Evolutionary conservation across 169 alveolate species (phyloP).

Genomic region (Plasmodium malariae): DNA sequence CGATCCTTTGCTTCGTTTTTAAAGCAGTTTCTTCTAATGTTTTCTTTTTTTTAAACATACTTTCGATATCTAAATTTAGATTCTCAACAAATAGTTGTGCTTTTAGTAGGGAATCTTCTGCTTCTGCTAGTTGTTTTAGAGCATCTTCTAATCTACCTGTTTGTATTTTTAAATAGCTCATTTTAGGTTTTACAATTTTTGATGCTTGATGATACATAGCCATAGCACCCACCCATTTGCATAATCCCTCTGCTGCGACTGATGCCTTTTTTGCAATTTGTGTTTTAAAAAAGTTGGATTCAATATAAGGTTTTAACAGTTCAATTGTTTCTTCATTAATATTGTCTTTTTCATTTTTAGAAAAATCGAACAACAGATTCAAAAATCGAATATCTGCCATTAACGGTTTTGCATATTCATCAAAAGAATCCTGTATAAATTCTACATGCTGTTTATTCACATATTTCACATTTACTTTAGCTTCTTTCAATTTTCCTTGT

Average conservation of each 20-base stretch:
- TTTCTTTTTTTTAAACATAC: slow-evolving; percentile 91
- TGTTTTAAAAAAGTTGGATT: slow-evolving; percentile 87
- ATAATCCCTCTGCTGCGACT: slow-evolving; percentile 92
- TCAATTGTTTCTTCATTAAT: slow-evolving; percentile 97
- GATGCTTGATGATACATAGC: slow-evolving; percentile 95
- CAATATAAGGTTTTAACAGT: slow-evolving; percentile 94
- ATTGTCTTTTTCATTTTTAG: slow-evolving; percentile 93
- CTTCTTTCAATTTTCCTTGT: slow-evolving; percentile 82
- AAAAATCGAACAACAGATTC: slow-evolving; percentile 89
- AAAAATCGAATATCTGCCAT: slow-evolving; percentile 91
- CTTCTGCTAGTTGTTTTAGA: slow-evolving; percentile 92
- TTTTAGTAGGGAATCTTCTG: slow-evolving; percentile 92
- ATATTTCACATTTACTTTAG: slow-evolving; percentile 81
- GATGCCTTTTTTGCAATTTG: slow-evolving; percentile 92
- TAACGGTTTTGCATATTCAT: slow-evolving; percentile 91
- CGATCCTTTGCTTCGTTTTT: slow-evolving; percentile 93
- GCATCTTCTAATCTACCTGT: slow-evolving; percentile 93
- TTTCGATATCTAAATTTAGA: slow-evolving; percentile 91
- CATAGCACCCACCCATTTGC: slow-evolving; percentile 96
- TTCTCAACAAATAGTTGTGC: slow-evolving; percentile 91
- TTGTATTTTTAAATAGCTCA: slow-evolving; percentile 92
- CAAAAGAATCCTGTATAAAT: slow-evolving; percentile 94
- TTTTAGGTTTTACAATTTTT: slow-evolving; percentile 97
- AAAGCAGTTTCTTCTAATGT: slow-evolving; percentile 93
- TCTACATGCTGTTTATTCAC: slow-evolving; percentile 88